Base-by-base conservation (phyloP, 306 rosid species). In the Erythrophleum fordii region DNA sequence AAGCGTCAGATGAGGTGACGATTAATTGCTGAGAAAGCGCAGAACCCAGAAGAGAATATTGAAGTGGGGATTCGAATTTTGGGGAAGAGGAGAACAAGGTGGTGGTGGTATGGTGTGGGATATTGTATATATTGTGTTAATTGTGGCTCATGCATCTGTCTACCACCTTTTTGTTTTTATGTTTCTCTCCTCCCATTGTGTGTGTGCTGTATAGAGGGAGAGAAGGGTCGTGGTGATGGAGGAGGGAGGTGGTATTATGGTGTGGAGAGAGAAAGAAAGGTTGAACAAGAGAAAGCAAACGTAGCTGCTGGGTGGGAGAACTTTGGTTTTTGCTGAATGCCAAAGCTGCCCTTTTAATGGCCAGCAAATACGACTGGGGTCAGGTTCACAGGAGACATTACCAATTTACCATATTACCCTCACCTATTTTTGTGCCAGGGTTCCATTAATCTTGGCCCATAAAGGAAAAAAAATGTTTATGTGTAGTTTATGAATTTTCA, bases 111-210 rank as follows among this genome's bases (percentile, higher is more conserved):
- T 41, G 77, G 80, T 58, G 2, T 25, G 17, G 14, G 87, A 87
- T 78, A 81, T 68, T 79, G 14, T 68, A 22, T 70, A 44, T 78
- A 72, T 62, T 44, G 67, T 80, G 72, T 66, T 66, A 39, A 83
- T 82, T 89, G 90, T 86, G 92, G 90, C 95, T 92, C 94, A 91
- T 92, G 97, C 97, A 92, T 91, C 92, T 89, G 87, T 89, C 91
- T 92, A 89, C 93, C 91, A 89, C 93, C 92, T 92, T 90, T 91
- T 88, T 67, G 72, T 41, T 67, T 61, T 29, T 16, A 61, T n/a
- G 29, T 41, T 67, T 39, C 22, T 14, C 71, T 46, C 16, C 29
- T 17, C 20, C 20, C 72, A 72, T 67, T 67, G 52, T 80, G 72
- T 86, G 72, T 71, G 12, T 8, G n/a, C 9, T 35, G 49, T 53